Conservation (phyloP, 2,329 filamentous ascomycete genomes). For the Venturia aucupariae region DNA sequence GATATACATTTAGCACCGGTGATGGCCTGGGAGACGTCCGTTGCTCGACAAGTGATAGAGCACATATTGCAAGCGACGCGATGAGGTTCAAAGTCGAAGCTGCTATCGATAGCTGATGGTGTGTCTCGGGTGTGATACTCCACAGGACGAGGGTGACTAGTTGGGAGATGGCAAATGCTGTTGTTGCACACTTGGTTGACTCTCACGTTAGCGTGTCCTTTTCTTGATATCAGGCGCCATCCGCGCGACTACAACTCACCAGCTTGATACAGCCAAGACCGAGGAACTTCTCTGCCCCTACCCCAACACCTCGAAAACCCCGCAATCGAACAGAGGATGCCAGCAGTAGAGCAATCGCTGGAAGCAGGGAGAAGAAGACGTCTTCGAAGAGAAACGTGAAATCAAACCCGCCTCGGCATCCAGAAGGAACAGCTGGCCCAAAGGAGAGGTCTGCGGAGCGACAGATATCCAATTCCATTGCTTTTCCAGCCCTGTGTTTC, state of each 20-base stretch:
- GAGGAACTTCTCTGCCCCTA: background rate
- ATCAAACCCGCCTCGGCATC: constrained; percentile 42
- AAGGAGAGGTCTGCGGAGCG: constrained; percentile 21
- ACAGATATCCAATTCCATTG: background rate
- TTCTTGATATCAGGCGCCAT: background rate
- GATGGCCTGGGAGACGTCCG: background rate
- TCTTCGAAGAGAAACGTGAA: constrained; percentile 44
- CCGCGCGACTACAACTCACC: background rate
- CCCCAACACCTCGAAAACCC: background rate
- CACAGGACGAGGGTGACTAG: background rate
- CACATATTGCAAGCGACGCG: background rate
- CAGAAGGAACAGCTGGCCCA: constrained; percentile 34
- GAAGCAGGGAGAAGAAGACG: constrained; percentile 38
- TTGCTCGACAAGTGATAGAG: constrained; percentile 1
- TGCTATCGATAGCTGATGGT: background rate
- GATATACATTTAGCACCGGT: background rate
- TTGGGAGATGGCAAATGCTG: background rate
- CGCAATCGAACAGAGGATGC: background rate
- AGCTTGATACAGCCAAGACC: background rate
- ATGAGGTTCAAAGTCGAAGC: background rate
- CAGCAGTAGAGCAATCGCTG: constrained; percentile 17
- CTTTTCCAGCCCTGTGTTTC: background rate
- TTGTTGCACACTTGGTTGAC: background rate
- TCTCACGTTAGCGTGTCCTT: background rate
- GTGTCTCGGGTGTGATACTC: background rate